Base-by-base conservation (phyloP, 2,329 filamentous ascomycete genomes). In the Calonectria ilicicola region DNA sequence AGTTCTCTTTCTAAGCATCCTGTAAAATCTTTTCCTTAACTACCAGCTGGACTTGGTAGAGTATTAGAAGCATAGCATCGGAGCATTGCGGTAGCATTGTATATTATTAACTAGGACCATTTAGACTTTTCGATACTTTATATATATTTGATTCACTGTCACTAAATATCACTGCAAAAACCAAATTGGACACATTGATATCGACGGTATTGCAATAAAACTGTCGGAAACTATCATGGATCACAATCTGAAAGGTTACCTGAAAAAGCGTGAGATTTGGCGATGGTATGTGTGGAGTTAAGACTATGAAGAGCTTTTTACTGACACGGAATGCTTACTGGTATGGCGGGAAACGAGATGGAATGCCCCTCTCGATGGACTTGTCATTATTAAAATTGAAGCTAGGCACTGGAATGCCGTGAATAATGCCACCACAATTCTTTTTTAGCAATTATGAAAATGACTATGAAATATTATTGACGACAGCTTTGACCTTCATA, bases 1-100 rank as follows among this genome's bases (percentile, higher is more conserved):
- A 58, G 17, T 72, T 56, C 7, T 67, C 64, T 23, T 72, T 72
- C 17, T 53, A 53, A 32, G 12, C 4, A n/a, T n/a, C 44, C 10
- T 47, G 44, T 23, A n/a, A 14, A 6, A 47, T 23, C 23, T 21
- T 47, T 12, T 23, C 4, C 3, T 32, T 2, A 47, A 47, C n/a
- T 47, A 47, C n/a, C n/a, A 44, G 42, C 42, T 21, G 42, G 42
- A 44, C 42, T 44, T 21, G 42, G 42, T 44, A 44, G 42, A 44
- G 8, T 44, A 21, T 19, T 14, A 44, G 15, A 44, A 21, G 42
- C 42, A 44, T 44, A 44, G 42, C 19, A 21, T n/a, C 19, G 42
- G 42, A 44, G 42, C 42, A 44, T n/a, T 44, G 42, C 15, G 10
- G n/a, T 44, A 7, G 19, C 42, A 44, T 44, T 44, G 42, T 44